Conservation (phyloP, 352 stramenopile species). For the Phytophthora meadii region DNA sequence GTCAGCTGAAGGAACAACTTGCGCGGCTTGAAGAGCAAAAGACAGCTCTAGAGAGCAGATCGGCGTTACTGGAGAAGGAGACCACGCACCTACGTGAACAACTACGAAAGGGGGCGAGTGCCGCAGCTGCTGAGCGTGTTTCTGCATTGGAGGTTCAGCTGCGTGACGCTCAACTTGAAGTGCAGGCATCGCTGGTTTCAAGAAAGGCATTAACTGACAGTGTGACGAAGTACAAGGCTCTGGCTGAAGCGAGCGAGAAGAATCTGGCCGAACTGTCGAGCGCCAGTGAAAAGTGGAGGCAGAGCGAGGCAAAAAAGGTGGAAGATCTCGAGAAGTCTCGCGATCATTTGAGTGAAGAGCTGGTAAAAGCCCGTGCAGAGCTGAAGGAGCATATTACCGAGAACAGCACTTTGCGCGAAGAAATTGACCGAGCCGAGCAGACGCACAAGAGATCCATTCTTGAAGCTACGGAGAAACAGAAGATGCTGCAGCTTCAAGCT, state of each 20-base stretch:
- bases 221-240: conserved; percentile 74
- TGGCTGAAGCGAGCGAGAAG: conserved; percentile 82
- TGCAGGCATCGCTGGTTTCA: conserved; percentile 59
- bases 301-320: conserved; percentile 57
- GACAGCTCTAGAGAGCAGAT: conserved; percentile 47
- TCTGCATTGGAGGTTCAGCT: conserved; percentile 68
- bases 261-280: conserved; percentile 64
- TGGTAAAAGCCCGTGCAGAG: conserved; percentile 53
- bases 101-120: conserved; percentile 69
- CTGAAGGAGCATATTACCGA: conserved; percentile 69
- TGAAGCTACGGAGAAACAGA: conserved; percentile 56
- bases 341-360: conserved; percentile 45
- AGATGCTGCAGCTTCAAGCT: conserved; percentile 53
- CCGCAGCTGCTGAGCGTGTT: conserved; percentile 65
- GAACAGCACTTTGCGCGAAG: conserved; percentile 67
- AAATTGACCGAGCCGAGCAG: conserved; percentile 60
- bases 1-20: conserved; percentile 49
- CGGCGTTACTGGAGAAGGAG: conserved; percentile 64
- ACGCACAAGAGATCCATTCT: conserved; percentile 46
- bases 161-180: conserved; percentile 62
- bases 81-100: conserved; percentile 59
- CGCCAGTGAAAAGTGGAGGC: conserved; percentile 72
- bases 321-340: conserved; percentile 50
- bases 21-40: conserved; percentile 67
- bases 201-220: conserved; percentile 72